Base-by-base conservation (phyloP, 192 early-diverging fungal genomes). In the Linnemannia hyalina region DNA sequence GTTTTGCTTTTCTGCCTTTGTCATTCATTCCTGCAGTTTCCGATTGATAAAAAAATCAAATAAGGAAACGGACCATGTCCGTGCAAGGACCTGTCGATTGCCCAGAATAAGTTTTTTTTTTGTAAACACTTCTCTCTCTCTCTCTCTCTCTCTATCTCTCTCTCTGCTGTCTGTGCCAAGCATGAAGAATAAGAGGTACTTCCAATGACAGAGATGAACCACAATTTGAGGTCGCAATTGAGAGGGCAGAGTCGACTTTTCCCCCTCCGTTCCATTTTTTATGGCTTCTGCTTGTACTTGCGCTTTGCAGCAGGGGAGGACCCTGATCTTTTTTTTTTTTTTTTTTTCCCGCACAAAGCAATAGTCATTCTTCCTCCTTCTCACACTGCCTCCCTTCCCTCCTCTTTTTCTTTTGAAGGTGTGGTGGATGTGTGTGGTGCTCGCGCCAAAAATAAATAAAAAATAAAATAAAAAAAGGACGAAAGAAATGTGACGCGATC, bases 21-120 rank as follows among this genome's bases (percentile, higher is more conserved):
- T 65, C 26, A 52, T 26, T 65, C 60, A 65, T 65, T 65, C 60
- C 60, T 65, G 60, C 60, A 65, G 60, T 3, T 52, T 52, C 49
- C 47, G 47, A 49, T 4, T 38, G 38, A 38, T 38, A 54, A 54
- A 20, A 20, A 13, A 54, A 54, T 0, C 29, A 29, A 63, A 63
- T 15, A 13, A 7, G 60, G 60, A 63, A 63, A 63, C 60, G 26
- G 60, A 63, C 60, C 26, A 65, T 65, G 60, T 65, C 60, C 29
- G 60, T 65, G 60, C 60, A 65, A 65, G 29, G 60, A 65, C 60
- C 60, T 11, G 26, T 65, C 29, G 26, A 65, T 22, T 65, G 60
- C 60, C 60, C 29, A 65, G 29, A 35, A 65, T 32, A 65, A 32
- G 9, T 15, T 18, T 65, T 26, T 63, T 32, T 46, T 46, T 13